These are phyloP conservation scores for Pythium insidiosum DNA, from an alignment of 352 stramenopile genomes.

Conservation along the genomic window DNA sequence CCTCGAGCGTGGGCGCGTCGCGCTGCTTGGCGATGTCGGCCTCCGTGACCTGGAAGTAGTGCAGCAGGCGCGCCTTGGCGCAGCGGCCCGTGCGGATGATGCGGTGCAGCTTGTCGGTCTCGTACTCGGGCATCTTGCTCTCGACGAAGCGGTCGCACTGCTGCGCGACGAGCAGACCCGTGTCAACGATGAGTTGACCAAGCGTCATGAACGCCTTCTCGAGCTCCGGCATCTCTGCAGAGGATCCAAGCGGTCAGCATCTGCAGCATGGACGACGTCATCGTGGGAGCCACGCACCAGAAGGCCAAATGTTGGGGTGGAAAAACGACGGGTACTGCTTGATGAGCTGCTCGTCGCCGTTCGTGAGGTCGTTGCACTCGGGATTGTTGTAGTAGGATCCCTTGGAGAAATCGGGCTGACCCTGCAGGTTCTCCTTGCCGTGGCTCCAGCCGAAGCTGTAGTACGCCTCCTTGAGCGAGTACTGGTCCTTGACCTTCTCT, in stretches of 20 bases:
- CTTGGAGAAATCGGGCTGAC: conserved; percentile 92
- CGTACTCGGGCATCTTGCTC: conserved; percentile 64
- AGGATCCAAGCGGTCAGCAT: not conserved
- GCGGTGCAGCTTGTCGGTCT: conserved; percentile 72
- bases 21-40: conserved; percentile 40
- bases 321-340: conserved; percentile 86
- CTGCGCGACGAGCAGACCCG: conserved; percentile 85
- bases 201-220: conserved; percentile 89
- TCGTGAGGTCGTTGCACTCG: conserved; percentile 78
- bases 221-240: conserved; percentile 62
- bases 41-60: conserved; percentile 92
- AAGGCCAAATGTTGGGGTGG: conserved; percentile 87
- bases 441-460: conserved; percentile 96
- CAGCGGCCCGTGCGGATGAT: conserved; percentile 87
- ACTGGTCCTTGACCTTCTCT: conserved; percentile 62
- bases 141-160: conserved; percentile 91
- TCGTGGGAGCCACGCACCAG: conserved; percentile 10
- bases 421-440: conserved; percentile 93
- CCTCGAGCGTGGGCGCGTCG: conserved; percentile 34
- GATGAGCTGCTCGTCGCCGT: conserved; percentile 70
- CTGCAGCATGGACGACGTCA: not conserved
- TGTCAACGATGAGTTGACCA: conserved; percentile 89
- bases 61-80: conserved; percentile 91
- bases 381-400: conserved; percentile 97
- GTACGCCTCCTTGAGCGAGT: conserved; percentile 82